These are phyloP conservation scores for Bacidia gigantensis DNA, from an alignment of 495 filamentous ascomycete genomes.

Conservation along the genomic window DNA sequence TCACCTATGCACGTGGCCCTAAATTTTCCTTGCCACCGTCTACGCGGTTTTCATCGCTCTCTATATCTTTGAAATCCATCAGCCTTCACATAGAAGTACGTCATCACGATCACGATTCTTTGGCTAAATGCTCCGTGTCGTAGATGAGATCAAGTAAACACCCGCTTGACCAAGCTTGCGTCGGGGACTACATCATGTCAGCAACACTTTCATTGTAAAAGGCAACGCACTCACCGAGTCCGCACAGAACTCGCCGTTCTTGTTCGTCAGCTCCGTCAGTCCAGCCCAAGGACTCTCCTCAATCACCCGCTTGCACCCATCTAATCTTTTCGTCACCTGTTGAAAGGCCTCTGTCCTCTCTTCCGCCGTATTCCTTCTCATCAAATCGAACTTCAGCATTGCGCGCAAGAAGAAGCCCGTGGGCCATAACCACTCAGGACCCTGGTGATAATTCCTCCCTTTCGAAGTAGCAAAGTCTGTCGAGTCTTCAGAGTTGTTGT, in stretches of 20 bases:
- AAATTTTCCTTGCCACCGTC: too few species aligned
- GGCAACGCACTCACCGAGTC: conserved; percentile 79
- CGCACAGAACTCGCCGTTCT: conserved; percentile 63
- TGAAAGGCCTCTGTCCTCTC: conserved; percentile 77
- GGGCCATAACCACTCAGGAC: conserved; percentile 99
- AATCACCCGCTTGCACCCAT: conserved; percentile 71
- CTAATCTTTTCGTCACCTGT: conserved; percentile 73
- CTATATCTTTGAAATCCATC: too few species aligned
- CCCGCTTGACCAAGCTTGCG: conserved; percentile 88
- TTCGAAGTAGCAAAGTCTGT: conserved; percentile 80
- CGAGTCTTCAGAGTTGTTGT: conserved; percentile 87
- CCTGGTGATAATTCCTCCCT: conserved; percentile 94
- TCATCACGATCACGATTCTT: conserved; percentile 11
- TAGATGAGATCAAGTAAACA: conserved; percentile 92
- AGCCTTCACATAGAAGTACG: too few species aligned
- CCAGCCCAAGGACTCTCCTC: conserved; percentile 73
- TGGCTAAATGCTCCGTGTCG: conserved; percentile 50
- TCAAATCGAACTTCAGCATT: conserved; percentile 76
- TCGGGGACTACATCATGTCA: conserved; percentile 49
- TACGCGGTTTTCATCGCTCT: too few species aligned
- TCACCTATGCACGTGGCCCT: too few species aligned
- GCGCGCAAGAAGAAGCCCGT: conserved; percentile 89
- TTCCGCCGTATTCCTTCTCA: conserved; percentile 46
- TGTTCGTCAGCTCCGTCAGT: conserved; percentile 84
- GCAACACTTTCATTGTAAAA: conserved; percentile 4